Conservation (phyloP, 768 basidiomycete species). For the Suillus tomentosus region DNA sequence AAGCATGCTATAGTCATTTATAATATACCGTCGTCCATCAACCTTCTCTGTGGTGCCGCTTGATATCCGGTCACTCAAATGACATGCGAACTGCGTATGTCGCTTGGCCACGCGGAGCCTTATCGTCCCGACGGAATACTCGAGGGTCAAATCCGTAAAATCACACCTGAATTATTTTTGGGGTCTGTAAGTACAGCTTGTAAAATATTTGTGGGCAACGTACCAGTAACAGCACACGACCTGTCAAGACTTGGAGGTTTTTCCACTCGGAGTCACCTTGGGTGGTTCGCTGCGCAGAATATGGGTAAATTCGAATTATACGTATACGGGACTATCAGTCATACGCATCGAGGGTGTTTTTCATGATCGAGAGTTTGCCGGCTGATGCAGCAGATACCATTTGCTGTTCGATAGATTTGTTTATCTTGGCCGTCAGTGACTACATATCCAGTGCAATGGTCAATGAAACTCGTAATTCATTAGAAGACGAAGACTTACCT, state of each 20-base stretch:
- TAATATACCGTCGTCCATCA: slow-evolving; percentile 4
- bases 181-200: neutral
- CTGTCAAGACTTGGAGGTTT: neutral
- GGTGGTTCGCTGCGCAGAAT: slow-evolving; percentile 22
- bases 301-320: slow-evolving; percentile 7
- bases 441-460: slow-evolving; percentile 29
- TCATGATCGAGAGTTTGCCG: slow-evolving; percentile 94
- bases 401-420: slow-evolving; percentile 87
- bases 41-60: neutral
- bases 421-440: slow-evolving; percentile 89
- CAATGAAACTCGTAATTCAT: slow-evolving; percentile 9
- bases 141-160: neutral
- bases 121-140: neutral
- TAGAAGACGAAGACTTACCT: slow-evolving; percentile 46
- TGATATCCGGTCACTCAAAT: neutral
- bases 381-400: slow-evolving; percentile 88
- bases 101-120: neutral
- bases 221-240: neutral
- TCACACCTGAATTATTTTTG: slow-evolving; percentile 6
- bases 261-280: slow-evolving; percentile 8
- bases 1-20: slow-evolving; percentile 6
- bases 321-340: slow-evolving; percentile 2
- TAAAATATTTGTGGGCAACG: neutral
- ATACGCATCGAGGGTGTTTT: slow-evolving; percentile 48
- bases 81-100: neutral